Evolutionary conservation across 2,329 filamentous ascomycete species (phyloP), one percentile per base, ranked within the genome.

Genomic region (Tolypocladium ovalisporum): DNA sequence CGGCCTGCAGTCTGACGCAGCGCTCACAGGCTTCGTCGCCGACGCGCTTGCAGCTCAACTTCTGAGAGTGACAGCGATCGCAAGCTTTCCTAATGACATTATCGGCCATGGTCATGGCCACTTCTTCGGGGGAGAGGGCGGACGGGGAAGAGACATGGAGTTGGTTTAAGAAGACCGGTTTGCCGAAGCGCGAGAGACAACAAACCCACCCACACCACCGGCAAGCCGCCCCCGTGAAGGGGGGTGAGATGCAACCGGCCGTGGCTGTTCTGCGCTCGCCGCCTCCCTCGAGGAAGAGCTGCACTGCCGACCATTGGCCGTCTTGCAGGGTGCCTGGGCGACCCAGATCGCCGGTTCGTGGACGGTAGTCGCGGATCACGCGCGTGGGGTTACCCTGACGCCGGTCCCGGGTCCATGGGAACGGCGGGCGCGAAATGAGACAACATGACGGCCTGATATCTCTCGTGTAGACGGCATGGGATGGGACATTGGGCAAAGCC

Each of bases 51-150:
- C 75, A 78, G 61, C 71, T 74, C 58, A 78, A 68, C 64, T 78
- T 78, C 62, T 77, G 75, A 22, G 64, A 64, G 62, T 78, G 76
- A 62, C 75, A 78, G 60, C 74, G 72, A 63, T 78, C 75, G 65
- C 75, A 78, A 57, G 75, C 75, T 57, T 73, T 75, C 57, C 76
- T 72, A 60, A 70, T 73, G 59, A 68, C 63, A 55, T 64, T 67
- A 59, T 74, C 72, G 61, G 69, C 63, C 72, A 74, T 74, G 63
- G 62, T 67, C 62, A 65, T 61, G 57, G 62, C 67, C 67, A 59
- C 64, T 44, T 58, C 57, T 62, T 63, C 64, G 56, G 60, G 51
- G 58, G 47, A 9, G 59, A 60, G 56, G 56, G 47, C 54, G 55
- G 61, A 51, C 57, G 58, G 59, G 57, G 60, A 61, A 66, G 63